phyloP scores from a whole-genome alignment of 805 yeast genomes.

The Yamadazyma ubonensis region DNA sequence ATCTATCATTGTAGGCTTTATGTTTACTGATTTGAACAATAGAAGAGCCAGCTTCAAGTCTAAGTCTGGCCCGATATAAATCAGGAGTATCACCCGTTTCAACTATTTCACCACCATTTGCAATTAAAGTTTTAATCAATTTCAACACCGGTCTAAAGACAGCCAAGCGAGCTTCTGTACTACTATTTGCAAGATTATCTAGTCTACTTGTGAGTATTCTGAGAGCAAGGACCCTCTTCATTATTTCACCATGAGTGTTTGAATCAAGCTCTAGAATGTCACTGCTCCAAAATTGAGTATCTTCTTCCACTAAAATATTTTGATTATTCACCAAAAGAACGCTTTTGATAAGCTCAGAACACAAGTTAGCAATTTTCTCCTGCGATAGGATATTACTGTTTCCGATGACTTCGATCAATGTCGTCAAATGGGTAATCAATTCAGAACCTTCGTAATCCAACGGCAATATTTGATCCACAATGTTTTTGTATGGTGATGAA shows the following conservation, averaged over 20 bases:
- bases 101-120: conserved; percentile 77
- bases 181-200: conserved; percentile 24
- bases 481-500: conserved; percentile 37
- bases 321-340: conserved; percentile 52
- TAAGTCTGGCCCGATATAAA: conserved; percentile 55
- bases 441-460: conserved; percentile 35
- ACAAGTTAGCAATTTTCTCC: conserved; percentile 55
- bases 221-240: conserved; percentile 52
- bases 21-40: conserved; percentile 62
- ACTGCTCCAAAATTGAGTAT: conserved; percentile 49
- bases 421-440: conserved; percentile 56
- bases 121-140: conserved; percentile 61
- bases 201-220: conserved; percentile 61
- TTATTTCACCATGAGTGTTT: conserved; percentile 30
- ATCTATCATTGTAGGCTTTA: conserved; percentile 50
- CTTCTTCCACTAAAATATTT: conserved; percentile 17
- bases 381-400: conserved; percentile 50
- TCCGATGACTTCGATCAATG: conserved; percentile 58
- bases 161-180: conserved; percentile 31
- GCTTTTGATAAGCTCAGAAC: conserved; percentile 58
- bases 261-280: conserved; percentile 31
- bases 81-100: conserved; percentile 56
- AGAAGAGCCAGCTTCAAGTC: conserved; percentile 66
- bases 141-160: conserved; percentile 65
- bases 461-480: conserved; percentile 50